Conservation (phyloP, 768 basidiomycete genomes). For the Pleurotus sapidus region DNA sequence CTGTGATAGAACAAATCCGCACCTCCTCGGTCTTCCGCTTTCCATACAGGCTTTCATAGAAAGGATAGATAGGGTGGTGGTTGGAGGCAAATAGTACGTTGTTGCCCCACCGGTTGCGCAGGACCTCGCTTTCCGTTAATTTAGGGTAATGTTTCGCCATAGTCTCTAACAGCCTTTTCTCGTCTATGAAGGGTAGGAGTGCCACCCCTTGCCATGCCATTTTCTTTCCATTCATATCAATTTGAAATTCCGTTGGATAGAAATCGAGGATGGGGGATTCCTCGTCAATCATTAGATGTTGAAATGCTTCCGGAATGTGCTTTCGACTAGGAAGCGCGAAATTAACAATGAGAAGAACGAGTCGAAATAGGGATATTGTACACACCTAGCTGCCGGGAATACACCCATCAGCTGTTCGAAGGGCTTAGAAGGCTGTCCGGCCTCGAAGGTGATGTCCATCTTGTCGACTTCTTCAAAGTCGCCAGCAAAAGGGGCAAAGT, state of each 20-base stretch:
- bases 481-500: slow-evolving; percentile 96
- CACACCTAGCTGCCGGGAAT: slow-evolving; percentile 89
- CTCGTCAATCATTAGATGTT: slow-evolving; percentile 80
- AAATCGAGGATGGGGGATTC: slow-evolving; percentile 95
- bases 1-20: slow-evolving; percentile 21
- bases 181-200: slow-evolving; percentile 92
- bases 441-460: slow-evolving; percentile 76
- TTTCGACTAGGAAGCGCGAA: slow-evolving; percentile 53
- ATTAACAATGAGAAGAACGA: neutral
- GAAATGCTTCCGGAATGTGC: slow-evolving; percentile 87
- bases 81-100: slow-evolving; percentile 81
- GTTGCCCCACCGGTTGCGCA: slow-evolving; percentile 83
- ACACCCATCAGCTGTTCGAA: slow-evolving; percentile 99
- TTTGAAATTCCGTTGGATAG: slow-evolving; percentile 87
- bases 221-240: slow-evolving; percentile 99
- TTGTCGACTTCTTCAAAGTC: slow-evolving; percentile 82
- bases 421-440: slow-evolving; percentile 90
- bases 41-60: slow-evolving; percentile 86
- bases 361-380: slow-evolving; percentile 10
- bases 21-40: slow-evolving; percentile 84
- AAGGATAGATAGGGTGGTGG: slow-evolving; percentile 82
- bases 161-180: slow-evolving; percentile 76
- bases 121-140: slow-evolving; percentile 78
- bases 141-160: slow-evolving; percentile 69
- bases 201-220: slow-evolving; percentile 99